Conservation (phyloP, 306 rosid genomes). For the Trifolium subterraneum region DNA sequence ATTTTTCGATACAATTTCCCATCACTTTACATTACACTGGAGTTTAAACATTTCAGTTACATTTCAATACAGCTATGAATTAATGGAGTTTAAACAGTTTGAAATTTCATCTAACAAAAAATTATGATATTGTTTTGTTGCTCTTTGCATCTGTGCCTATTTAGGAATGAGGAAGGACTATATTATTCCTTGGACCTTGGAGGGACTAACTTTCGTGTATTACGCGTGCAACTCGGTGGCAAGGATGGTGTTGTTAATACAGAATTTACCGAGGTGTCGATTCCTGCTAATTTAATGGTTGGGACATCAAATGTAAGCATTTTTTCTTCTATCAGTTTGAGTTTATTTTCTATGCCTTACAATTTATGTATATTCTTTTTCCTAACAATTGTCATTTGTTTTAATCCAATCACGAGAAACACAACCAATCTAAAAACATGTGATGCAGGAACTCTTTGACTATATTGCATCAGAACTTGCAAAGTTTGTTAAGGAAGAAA, state of each 20-base stretch:
- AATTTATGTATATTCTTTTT: conserved; percentile 21
- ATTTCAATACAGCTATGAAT: neutral
- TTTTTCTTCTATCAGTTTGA: conserved; percentile 15
- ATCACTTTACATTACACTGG: neutral
- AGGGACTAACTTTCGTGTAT: conserved; percentile 94
- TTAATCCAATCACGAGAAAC: conserved; percentile 15
- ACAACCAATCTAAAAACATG: conserved; percentile 40
- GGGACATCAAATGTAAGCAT: conserved; percentile 78
- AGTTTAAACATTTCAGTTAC: too few species aligned
- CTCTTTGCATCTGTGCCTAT: conserved; percentile 16
- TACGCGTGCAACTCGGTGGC: conserved; percentile 91
- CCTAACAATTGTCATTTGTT: neutral
- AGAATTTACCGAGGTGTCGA: conserved; percentile 82
- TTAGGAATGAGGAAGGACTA: conserved; percentile 83
- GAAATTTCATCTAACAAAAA: neutral
- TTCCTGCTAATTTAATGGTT: conserved; percentile 80
- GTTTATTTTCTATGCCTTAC: neutral
- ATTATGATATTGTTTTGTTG: neutral
- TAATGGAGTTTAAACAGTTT: neutral
- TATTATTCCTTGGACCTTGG: conserved; percentile 98
- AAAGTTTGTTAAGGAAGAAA: conserved; percentile 84
- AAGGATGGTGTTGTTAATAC: conserved; percentile 61
- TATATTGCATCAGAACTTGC: conserved; percentile 79
- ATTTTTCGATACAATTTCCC: neutral
- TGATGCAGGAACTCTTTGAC: conserved; percentile 88